phyloP scores from a whole-genome alignment of 1,284 basidiomycete species.

The Sphaerobolus stellatus region DNA sequence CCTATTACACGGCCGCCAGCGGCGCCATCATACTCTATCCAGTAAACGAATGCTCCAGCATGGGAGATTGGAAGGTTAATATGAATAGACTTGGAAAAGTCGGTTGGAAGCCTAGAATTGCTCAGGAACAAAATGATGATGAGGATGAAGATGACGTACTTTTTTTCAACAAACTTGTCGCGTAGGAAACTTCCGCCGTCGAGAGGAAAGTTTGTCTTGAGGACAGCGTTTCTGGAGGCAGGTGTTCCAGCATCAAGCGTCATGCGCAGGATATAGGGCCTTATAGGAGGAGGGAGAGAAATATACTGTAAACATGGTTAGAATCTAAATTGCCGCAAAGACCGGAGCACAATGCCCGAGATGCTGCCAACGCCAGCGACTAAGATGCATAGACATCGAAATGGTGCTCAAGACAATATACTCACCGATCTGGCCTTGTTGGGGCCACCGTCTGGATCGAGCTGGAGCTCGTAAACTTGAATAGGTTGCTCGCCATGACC shows the following conservation, averaged over 20 bases:
- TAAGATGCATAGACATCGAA: background rate
- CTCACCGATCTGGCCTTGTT: slow-evolving; percentile 78
- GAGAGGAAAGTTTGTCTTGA: slow-evolving; percentile 93
- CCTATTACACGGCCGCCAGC: slow-evolving; percentile 66
- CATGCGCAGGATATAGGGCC: slow-evolving; percentile 86
- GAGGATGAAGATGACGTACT: slow-evolving; percentile 47
- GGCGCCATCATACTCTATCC: slow-evolving; percentile 81
- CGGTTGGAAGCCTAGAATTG: slow-evolving; percentile 64
- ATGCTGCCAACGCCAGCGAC: slow-evolving; percentile 4
- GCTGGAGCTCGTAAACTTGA: slow-evolving; percentile 78
- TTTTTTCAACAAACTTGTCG: slow-evolving; percentile 72
- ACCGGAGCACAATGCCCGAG: background rate
- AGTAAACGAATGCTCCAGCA: slow-evolving; percentile 92
- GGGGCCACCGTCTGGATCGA: slow-evolving; percentile 89
- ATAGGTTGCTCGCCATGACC: slow-evolving; percentile 61
- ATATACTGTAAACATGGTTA: slow-evolving; percentile 74
- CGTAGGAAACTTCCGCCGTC: slow-evolving; percentile 85
- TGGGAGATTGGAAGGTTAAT: slow-evolving; percentile 93
- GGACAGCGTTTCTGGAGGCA: slow-evolving; percentile 82
- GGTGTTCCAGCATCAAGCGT: slow-evolving; percentile 87
- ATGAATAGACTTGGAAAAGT: slow-evolving; percentile 86
- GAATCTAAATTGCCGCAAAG: no score
- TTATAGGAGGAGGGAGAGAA: slow-evolving; percentile 87
- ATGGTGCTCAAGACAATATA: slow-evolving; percentile 17
- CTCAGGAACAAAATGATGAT: slow-evolving; percentile 11